These are phyloP conservation scores for Suillus fuscotomentosus DNA, from an alignment of 768 basidiomycete species.

Conservation along the genomic window DNA sequence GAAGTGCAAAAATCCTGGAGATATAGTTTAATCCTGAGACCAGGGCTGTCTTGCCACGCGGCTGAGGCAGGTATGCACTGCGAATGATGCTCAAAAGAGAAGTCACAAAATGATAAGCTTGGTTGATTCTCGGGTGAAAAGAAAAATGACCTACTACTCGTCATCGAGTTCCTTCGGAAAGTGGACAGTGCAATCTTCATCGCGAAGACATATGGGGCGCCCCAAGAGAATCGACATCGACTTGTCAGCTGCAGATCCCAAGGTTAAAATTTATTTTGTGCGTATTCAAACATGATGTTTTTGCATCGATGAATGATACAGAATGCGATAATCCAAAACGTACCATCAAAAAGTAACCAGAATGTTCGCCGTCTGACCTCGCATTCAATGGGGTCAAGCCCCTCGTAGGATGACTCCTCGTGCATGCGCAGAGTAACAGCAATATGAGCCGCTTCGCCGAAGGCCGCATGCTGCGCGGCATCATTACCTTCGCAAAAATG, in stretches of 20 bases:
- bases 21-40: conserved; percentile 87
- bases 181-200: conserved; percentile 88
- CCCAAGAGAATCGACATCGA: conserved; percentile 85
- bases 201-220: conserved; percentile 80
- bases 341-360: conserved; percentile 89
- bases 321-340: conserved; percentile 21
- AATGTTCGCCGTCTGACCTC: conserved; percentile 85
- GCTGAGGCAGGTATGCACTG: conserved; percentile 80
- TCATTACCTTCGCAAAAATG: conserved; percentile 90
- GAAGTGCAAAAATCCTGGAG: conserved; percentile 80
- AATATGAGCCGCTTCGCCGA: conserved; percentile 84
- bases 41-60: conserved; percentile 81
- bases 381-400: conserved; percentile 82
- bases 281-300: background rate
- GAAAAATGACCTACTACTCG: conserved; percentile 65
- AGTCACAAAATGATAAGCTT: conserved; percentile 14
- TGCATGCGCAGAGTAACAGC: conserved; percentile 83
- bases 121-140: conserved; percentile 30
- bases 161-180: conserved; percentile 89
- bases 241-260: conserved; percentile 65
- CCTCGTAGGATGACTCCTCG: conserved; percentile 81
- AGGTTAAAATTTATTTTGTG: background rate
- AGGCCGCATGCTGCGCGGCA: conserved; percentile 83
- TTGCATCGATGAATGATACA: conserved; percentile 5
- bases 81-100: conserved; percentile 66